Percentiles rank a stretch among this genome's conserved stretches.
phyloP scores from a whole-genome alignment of 306 rosid species.

The Nissolia schottii region DNA sequence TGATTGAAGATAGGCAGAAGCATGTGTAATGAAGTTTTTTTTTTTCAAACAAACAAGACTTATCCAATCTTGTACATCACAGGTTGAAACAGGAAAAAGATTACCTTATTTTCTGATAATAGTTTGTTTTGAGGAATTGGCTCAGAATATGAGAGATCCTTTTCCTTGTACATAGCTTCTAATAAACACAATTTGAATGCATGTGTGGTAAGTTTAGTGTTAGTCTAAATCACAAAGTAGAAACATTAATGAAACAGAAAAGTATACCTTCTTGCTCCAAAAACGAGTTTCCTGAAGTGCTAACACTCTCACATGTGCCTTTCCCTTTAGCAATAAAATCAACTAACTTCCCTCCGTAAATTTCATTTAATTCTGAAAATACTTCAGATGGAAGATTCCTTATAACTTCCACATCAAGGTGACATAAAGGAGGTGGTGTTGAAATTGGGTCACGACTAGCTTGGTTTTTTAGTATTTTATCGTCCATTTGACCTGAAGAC shows the following conservation, averaged over 20 bases:
- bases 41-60: slow-evolving; percentile 5
- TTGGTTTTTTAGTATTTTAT: slow-evolving; percentile 34
- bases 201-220: neutral
- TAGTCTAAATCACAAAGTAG: neutral
- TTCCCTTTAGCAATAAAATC: slow-evolving; percentile 55
- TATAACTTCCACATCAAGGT: slow-evolving; percentile 80
- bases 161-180: slow-evolving; percentile 38
- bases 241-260: slow-evolving; percentile 10
- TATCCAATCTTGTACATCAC: neutral
- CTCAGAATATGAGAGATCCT: slow-evolving; percentile 22
- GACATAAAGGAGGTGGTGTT: slow-evolving; percentile 62
- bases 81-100: neutral
- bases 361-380: slow-evolving; percentile 68
- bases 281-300: slow-evolving; percentile 12
- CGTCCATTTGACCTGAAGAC: slow-evolving; percentile 35
- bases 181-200: slow-evolving; percentile 21
- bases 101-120: slow-evolving; percentile 47
- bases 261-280: slow-evolving; percentile 38
- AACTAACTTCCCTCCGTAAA: slow-evolving; percentile 68
- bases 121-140: slow-evolving; percentile 22
- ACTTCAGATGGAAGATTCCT: slow-evolving; percentile 81
- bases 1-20: neutral
- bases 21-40: neutral
- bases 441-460: slow-evolving; percentile 35
- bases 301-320: slow-evolving; percentile 31